phyloP scores from a whole-genome alignment of 345 rosid species.

The Acer saccharum region DNA sequence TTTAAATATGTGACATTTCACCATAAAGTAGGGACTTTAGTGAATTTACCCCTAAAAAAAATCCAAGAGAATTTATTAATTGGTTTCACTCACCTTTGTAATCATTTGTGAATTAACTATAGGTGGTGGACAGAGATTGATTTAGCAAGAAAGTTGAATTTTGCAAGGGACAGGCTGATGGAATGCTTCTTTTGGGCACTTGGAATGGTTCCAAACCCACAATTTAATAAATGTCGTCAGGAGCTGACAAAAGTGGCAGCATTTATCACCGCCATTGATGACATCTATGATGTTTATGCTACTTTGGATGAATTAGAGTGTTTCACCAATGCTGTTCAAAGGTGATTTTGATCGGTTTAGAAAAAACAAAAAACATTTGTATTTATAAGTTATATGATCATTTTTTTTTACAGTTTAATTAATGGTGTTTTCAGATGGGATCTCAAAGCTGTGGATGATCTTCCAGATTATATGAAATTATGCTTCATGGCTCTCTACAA shows the following conservation, averaged over 20 bases:
- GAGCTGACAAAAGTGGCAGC: slow-evolving; percentile 39
- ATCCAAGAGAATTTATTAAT: neutral
- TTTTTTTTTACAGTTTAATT: no score
- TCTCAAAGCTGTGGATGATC: slow-evolving; percentile 24
- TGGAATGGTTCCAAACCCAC: slow-evolving; percentile 38
- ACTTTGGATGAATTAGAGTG: slow-evolving; percentile 39
- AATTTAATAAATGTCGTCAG: slow-evolving; percentile 27
- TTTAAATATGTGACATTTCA: no score
- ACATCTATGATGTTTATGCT: slow-evolving; percentile 48
- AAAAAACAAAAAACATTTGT: no score
- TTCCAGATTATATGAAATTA: slow-evolving; percentile 47
- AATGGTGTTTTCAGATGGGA: slow-evolving; percentile 46
- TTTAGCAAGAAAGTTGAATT: slow-evolving; percentile 32
- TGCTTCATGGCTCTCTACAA: slow-evolving; percentile 43
- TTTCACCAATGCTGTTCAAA: slow-evolving; percentile 40
- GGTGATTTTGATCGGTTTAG: slow-evolving; percentile 12
- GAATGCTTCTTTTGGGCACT: slow-evolving; percentile 50
- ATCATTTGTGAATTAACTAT: neutral
- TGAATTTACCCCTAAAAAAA: no score
- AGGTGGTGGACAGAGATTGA: slow-evolving; percentile 45
- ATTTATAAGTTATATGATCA: no score
- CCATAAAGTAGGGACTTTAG: no score
- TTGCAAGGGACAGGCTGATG: slow-evolving; percentile 50
- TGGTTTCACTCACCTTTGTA: neutral
- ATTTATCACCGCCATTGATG: slow-evolving; percentile 41